Evolutionary conservation across 2,329 filamentous ascomycete genomes (phyloP).

Genomic region (Pseudocercospora pini-densiflorae): DNA sequence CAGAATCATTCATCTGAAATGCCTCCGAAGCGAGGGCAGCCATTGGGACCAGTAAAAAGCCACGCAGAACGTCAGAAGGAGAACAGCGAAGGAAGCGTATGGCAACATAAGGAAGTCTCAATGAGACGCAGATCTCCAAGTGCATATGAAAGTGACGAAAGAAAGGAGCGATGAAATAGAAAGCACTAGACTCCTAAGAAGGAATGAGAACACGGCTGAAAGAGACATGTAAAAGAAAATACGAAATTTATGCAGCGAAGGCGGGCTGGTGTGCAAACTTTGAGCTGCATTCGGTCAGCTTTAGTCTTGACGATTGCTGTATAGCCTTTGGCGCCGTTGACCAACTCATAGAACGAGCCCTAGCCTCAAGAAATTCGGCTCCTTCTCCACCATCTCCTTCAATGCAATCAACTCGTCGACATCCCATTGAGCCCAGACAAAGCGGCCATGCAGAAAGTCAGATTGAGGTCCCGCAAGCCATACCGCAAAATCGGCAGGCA

Average conservation of each 20-base stretch:
- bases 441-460: conserved; percentile 45
- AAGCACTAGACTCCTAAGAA: background rate
- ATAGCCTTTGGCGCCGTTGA: conserved; percentile 29
- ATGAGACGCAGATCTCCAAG: background rate
- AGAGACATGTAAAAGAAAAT: background rate
- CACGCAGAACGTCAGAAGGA: background rate
- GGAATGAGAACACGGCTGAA: background rate
- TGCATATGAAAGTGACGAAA: conserved; percentile 2
- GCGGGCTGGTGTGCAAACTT: background rate
- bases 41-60: background rate
- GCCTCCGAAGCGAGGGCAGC: background rate
- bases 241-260: background rate
- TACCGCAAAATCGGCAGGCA: conserved; percentile 39
- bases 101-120: background rate
- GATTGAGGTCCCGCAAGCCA: conserved; percentile 49
- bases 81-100: background rate
- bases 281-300: too few species aligned
- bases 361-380: conserved; percentile 29
- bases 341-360: conserved; percentile 18
- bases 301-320: too few species aligned
- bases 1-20: background rate
- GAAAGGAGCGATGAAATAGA: background rate
- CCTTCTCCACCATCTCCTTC: conserved; percentile 21
- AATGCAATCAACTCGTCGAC: conserved; percentile 28
- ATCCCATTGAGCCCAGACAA: conserved; percentile 35